Percentiles rank a stretch among this genome's conserved stretches.
phyloP scores from a whole-genome alignment of 805 yeast genomes.

The Kockiozyma suomiensis region DNA sequence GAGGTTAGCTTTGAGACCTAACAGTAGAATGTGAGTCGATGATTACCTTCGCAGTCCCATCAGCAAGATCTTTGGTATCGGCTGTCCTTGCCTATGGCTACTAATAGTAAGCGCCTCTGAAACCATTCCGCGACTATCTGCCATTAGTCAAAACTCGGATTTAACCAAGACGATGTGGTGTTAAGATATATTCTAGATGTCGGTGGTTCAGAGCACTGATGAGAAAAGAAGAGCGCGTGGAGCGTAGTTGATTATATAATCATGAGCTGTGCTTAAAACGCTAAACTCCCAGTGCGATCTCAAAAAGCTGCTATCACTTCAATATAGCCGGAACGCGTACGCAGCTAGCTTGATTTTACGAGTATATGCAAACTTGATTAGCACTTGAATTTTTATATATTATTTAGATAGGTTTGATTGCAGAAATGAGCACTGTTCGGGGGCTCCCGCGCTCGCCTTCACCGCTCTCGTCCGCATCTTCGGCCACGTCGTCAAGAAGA shows the following conservation, averaged over 20 bases:
- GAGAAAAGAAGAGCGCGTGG: too few relatives aligned
- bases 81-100: background rate
- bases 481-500: slow-evolving; percentile 25
- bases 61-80: slow-evolving; percentile 21
- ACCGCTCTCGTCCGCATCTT: slow-evolving; percentile 16
- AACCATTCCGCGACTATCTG: background rate
- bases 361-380: too few relatives aligned
- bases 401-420: background rate
- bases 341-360: too few relatives aligned
- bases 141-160: background rate
- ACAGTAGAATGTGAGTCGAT: background rate
- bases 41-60: slow-evolving; percentile 31
- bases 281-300: too few relatives aligned
- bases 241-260: too few relatives aligned
- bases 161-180: too few relatives aligned
- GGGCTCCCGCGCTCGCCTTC: slow-evolving; percentile 9
- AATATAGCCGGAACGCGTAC: background rate
- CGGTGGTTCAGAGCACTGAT: too few relatives aligned
- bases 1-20: background rate
- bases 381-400: too few relatives aligned
- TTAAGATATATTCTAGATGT: too few relatives aligned
- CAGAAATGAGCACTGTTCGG: background rate
- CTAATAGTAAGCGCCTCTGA: background rate
- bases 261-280: too few relatives aligned
- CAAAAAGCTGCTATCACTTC: background rate